Evolutionary conservation across 2,329 filamentous ascomycete species (phyloP).

Genomic region (Colletotrichum plurivorum): DNA sequence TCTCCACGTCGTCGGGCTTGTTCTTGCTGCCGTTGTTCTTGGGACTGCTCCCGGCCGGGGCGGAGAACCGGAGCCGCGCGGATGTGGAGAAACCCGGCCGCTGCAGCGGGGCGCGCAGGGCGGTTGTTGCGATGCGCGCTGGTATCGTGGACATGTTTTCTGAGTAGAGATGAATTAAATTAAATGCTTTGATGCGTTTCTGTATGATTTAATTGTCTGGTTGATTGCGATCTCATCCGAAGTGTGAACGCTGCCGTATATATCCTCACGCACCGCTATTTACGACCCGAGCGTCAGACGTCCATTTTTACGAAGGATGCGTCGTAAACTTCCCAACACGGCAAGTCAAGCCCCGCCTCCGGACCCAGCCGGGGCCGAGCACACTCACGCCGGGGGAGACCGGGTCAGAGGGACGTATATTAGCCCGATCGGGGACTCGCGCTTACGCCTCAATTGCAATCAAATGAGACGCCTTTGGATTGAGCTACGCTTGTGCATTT

Average conservation of each 20-base stretch:
- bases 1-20: constrained; percentile 30
- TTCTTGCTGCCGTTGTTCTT: constrained; percentile 17
- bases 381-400: too few species aligned
- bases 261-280: constrained; percentile 1
- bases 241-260: background rate
- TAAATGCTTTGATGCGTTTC: background rate
- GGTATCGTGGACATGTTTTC: constrained; percentile 12
- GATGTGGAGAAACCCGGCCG: constrained; percentile 36
- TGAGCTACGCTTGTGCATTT: too few species aligned
- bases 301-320: constrained; percentile 30
- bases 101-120: constrained; percentile 7
- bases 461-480: too few species aligned
- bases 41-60: background rate
- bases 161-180: too few species aligned
- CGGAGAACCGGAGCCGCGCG: background rate
- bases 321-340: constrained; percentile 3
- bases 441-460: too few species aligned
- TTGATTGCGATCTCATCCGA: background rate
- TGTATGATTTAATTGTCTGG: too few species aligned
- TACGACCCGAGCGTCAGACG: constrained; percentile 9
- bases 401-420: too few species aligned
- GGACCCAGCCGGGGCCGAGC: constrained; percentile 8
- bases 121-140: constrained; percentile 5
- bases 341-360: background rate
- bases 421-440: too few species aligned